phyloP scores from a whole-genome alignment of 805 yeast genomes.

The Torulaspora gathmanii region DNA sequence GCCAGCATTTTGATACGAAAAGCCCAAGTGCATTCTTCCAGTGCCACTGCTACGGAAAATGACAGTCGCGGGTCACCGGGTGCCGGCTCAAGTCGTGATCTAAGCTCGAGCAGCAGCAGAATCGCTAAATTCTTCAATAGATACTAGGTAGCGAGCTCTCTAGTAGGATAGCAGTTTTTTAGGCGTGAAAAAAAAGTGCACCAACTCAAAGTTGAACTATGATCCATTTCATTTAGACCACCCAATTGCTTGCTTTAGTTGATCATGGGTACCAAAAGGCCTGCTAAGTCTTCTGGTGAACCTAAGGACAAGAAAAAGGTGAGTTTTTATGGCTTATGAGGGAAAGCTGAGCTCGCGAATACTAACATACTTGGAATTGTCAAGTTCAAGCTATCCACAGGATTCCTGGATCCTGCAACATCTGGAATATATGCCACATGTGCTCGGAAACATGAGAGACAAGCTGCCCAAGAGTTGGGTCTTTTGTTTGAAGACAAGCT shows the following conservation, averaged over 20 bases:
- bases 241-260: neutral
- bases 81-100: slow-evolving; percentile 11
- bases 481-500: slow-evolving; percentile 52
- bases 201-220: neutral
- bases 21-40: slow-evolving; percentile 16
- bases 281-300: neutral
- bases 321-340: neutral
- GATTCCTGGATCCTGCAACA: slow-evolving; percentile 69
- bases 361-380: neutral
- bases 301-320: slow-evolving; percentile 14
- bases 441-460: slow-evolving; percentile 70
- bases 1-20: slow-evolving; percentile 61
- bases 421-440: slow-evolving; percentile 89
- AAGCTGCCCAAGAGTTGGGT: slow-evolving; percentile 69
- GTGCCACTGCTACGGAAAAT: slow-evolving; percentile 5
- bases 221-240: neutral
- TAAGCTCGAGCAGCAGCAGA: slow-evolving; percentile 18
- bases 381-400: slow-evolving; percentile 33
- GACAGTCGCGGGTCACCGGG: slow-evolving; percentile 8
- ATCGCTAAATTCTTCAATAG: slow-evolving; percentile 29
- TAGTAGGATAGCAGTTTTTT: neutral
- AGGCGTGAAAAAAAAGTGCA: slow-evolving; percentile 2
- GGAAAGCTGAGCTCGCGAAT: neutral
- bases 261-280: slow-evolving; percentile 10
- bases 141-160: slow-evolving; percentile 11